Evolutionary conservation across 1,284 basidiomycete genomes (phyloP).

Genomic region (Rhodotorula sp.): DNA sequence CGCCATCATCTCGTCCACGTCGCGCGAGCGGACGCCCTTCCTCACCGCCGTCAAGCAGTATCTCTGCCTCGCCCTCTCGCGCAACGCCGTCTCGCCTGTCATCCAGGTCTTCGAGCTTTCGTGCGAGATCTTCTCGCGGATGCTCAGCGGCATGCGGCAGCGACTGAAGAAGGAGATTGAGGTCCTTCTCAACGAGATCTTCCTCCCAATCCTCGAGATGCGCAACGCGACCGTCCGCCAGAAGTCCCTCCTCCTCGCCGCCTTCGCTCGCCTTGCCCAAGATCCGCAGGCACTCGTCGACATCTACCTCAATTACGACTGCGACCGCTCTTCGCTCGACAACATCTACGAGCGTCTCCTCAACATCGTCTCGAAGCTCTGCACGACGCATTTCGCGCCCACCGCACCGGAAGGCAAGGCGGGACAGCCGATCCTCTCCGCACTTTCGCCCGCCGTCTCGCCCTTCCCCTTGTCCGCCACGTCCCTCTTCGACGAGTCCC

Average conservation of each 20-base stretch:
- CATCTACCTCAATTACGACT: slow-evolving; percentile 97
- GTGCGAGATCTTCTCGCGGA: slow-evolving; percentile 98
- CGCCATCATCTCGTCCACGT: slow-evolving; percentile 82
- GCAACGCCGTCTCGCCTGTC: slow-evolving; percentile 93
- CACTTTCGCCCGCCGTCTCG: slow-evolving; percentile 42
- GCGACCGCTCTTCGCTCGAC: slow-evolving; percentile 83
- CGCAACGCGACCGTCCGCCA: slow-evolving; percentile 91
- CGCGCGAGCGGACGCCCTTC: slow-evolving; percentile 80
- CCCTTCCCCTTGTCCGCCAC: slow-evolving; percentile 34
- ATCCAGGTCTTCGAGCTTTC: slow-evolving; percentile 96
- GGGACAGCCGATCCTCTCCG: slow-evolving; percentile 55
- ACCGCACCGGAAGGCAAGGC: slow-evolving; percentile 49
- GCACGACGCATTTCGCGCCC: slow-evolving; percentile 64
- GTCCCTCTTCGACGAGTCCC: slow-evolving; percentile 31
- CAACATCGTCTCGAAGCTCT: slow-evolving; percentile 89
- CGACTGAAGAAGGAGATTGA: slow-evolving; percentile 99
- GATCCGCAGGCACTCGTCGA: slow-evolving; percentile 95
- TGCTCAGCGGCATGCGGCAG: slow-evolving; percentile 86
- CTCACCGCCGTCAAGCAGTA: slow-evolving; percentile 92
- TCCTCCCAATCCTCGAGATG: slow-evolving; percentile 98
- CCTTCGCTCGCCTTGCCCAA: slow-evolving; percentile 76
- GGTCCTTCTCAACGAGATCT: slow-evolving; percentile 96
- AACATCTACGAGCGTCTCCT: slow-evolving; percentile 96
- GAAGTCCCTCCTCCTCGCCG: slow-evolving; percentile 82
- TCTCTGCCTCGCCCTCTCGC: slow-evolving; percentile 85